Conservation (phyloP, 2,329 filamentous ascomycete species). For the Rachicladosporium sp. region DNA sequence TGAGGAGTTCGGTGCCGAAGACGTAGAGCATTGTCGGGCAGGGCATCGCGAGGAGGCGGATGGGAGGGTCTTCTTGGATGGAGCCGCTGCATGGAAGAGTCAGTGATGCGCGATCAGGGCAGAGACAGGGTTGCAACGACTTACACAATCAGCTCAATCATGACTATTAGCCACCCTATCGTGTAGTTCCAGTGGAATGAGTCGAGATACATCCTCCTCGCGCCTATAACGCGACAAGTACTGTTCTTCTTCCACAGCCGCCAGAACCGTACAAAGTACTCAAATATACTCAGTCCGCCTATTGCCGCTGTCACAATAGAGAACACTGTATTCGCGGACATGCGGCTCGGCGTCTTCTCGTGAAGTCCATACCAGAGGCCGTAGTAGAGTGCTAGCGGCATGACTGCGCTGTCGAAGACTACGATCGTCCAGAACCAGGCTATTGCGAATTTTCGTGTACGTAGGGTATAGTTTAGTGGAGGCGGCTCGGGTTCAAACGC, state of each 20-base stretch:
- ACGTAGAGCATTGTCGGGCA: slow-evolving; percentile 39
- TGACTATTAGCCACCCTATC: slow-evolving; percentile 43
- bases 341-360: slow-evolving; percentile 12
- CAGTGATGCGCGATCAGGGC: neutral
- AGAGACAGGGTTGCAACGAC: slow-evolving; percentile 8
- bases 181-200: slow-evolving; percentile 48
- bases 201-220: slow-evolving; percentile 34
- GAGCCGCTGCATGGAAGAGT: slow-evolving; percentile 32
- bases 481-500: slow-evolving; percentile 31
- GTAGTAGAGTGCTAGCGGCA: slow-evolving; percentile 50
- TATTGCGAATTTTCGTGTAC: slow-evolving; percentile 42
- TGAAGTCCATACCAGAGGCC: slow-evolving; percentile 45
- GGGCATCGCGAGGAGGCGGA: slow-evolving; percentile 42
- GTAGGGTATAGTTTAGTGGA: slow-evolving; percentile 44
- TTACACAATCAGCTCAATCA: slow-evolving; percentile 44
- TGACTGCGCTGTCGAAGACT: slow-evolving; percentile 44
- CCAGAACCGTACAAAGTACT: slow-evolving; percentile 39
- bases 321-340: slow-evolving; percentile 41
- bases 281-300: slow-evolving; percentile 41
- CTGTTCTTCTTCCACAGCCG: slow-evolving; percentile 40
- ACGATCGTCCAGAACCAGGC: slow-evolving; percentile 48
- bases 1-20: slow-evolving; percentile 38
- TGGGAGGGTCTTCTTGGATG: slow-evolving; percentile 34
- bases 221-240: slow-evolving; percentile 40
- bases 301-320: slow-evolving; percentile 42